These are phyloP conservation scores for Secale cereale DNA, from an alignment of 176 grass and related monocot genomes.

Conservation along the genomic window DNA sequence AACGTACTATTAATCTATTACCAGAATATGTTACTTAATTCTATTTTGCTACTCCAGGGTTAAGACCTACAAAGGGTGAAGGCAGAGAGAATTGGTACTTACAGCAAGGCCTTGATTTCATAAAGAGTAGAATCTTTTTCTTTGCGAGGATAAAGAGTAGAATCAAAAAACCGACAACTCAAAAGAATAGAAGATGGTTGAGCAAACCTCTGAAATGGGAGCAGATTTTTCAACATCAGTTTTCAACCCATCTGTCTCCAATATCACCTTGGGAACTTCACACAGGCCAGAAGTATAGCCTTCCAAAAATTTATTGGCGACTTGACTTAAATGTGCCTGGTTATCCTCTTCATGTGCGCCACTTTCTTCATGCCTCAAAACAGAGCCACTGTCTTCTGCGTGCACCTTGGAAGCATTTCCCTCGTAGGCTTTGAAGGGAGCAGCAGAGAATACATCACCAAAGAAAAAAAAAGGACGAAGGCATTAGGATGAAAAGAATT, in stretches of 20 bases:
- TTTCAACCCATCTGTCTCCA: conserved; percentile 24
- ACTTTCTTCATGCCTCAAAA: conserved; percentile 16
- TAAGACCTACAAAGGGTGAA: conserved; percentile 20
- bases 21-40: not conserved
- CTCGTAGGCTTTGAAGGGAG: conserved; percentile 7
- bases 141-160: not conserved
- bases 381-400: not conserved
- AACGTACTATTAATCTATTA: not conserved
- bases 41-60: not conserved
- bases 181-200: conserved; percentile 7
- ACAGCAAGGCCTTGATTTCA: not conserved
- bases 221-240: not conserved
- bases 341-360: conserved; percentile 18
- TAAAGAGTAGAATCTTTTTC: not conserved
- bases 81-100: not conserved
- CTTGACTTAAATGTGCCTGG: not conserved
- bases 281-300: conserved; percentile 8
- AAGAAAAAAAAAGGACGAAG: conserved; percentile 1
- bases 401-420: conserved; percentile 17
- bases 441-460: conserved; percentile 21
- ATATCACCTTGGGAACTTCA: conserved; percentile 9
- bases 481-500: not conserved
- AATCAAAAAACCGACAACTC: not conserved
- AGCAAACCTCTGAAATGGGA: conserved; percentile 34
- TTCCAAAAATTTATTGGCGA: conserved; percentile 4